phyloP scores from a whole-genome alignment of 345 rosid genomes.

The Arabidopsis arenosa region DNA sequence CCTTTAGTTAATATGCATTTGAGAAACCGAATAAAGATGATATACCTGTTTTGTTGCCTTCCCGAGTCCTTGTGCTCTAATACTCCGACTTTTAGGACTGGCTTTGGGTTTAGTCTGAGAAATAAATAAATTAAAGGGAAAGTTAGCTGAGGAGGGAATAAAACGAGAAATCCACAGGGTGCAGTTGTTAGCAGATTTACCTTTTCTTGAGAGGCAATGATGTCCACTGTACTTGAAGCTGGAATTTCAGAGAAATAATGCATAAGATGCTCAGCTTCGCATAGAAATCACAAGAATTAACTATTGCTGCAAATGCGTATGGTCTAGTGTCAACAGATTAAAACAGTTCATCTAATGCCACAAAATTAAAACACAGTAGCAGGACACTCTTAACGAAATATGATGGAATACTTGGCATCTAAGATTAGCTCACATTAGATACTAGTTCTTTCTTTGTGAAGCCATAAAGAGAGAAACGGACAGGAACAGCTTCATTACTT shows the following conservation, averaged over 20 bases:
- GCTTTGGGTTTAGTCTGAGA: constrained; percentile 58
- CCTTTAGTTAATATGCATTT: constrained; percentile 45
- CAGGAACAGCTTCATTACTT: constrained; percentile 1
- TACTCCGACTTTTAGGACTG: constrained; percentile 57
- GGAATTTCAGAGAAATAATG: constrained; percentile 35
- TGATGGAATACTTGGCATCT: constrained; percentile 25
- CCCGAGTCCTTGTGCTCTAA: constrained; percentile 50
- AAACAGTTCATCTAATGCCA: constrained; percentile 25
- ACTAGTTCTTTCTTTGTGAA: constrained; percentile 13
- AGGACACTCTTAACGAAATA: constrained; percentile 13
- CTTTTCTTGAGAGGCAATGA: constrained; percentile 54
- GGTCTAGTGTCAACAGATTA: constrained; percentile 12
- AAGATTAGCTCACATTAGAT: constrained; percentile 10
- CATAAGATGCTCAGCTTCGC: constrained; percentile 29
- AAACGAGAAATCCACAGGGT: not conserved
- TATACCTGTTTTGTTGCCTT: constrained; percentile 58
- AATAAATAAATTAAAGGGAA: constrained; percentile 6
- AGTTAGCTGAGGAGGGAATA: constrained; percentile 11
- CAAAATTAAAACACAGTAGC: constrained; percentile 20
- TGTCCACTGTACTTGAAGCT: constrained; percentile 56
- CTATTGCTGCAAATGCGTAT: not conserved
- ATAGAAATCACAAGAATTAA: constrained; percentile 19
- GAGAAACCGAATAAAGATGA: constrained; percentile 47
- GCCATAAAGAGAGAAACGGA: not conserved
- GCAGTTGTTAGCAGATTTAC: constrained; percentile 46